Percentiles rank a stretch among this genome's conserved stretches.
Conservation (phyloP, 768 basidiomycete species). For the Suillus ampliporus region DNA sequence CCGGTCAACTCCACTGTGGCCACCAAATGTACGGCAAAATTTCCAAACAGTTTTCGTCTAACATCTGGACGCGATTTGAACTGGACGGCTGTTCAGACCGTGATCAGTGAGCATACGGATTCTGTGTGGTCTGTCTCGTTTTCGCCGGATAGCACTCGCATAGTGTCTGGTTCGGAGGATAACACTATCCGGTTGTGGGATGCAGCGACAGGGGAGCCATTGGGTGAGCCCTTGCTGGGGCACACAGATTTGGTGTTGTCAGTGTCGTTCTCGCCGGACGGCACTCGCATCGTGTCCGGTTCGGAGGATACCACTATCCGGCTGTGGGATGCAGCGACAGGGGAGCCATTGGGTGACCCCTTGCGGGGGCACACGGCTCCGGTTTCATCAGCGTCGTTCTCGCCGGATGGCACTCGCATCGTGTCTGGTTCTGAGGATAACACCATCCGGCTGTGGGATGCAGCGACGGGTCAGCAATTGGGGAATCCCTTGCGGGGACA, state of each 20-base stretch:
- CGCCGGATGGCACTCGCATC: constrained; percentile 2
- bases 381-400: constrained; percentile 7
- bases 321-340: constrained; percentile 17
- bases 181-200: constrained; percentile 26
- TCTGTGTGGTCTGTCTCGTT: constrained; percentile 10
- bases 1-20: constrained; percentile 34
- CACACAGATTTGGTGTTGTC: constrained; percentile 14
- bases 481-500: background rate
- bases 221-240: constrained; percentile 11
- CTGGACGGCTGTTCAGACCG: constrained; percentile 10
- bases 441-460: background rate
- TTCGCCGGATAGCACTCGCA: constrained; percentile 15
- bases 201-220: constrained; percentile 13
- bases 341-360: constrained; percentile 5
- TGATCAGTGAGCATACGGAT: constrained; percentile 9
- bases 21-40: background rate
- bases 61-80: background rate
- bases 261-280: constrained; percentile 19
- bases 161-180: constrained; percentile 27
- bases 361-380: constrained; percentile 14
- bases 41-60: constrained; percentile 3
- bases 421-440: background rate
- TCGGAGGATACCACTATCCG: constrained; percentile 13
- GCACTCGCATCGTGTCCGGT: constrained; percentile 13
- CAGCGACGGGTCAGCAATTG: background rate